Evolutionary conservation across 148 eudicot genomes (phyloP).

Genomic region (Heliamphora exappendiculata): DNA sequence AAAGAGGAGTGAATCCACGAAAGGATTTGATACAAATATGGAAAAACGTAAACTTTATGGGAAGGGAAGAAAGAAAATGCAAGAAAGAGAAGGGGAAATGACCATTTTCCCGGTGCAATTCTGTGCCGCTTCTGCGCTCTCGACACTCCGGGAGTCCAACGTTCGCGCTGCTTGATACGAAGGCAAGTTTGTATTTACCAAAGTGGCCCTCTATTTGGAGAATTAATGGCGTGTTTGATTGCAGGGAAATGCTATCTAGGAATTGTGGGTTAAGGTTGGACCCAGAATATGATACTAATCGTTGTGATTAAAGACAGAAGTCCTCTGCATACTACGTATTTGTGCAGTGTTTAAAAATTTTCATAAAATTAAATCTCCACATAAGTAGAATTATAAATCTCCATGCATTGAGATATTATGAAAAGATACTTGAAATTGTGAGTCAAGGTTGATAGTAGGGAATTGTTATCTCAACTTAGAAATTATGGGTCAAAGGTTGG

Average conservation of each 20-base stretch:
- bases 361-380: neutral
- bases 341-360: neutral
- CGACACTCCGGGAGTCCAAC: neutral
- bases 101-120: conserved; percentile 1
- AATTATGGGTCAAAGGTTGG: too few relatives aligned
- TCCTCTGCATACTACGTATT: too few relatives aligned
- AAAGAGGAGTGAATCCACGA: neutral
- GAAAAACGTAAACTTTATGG: neutral
- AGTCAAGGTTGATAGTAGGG: too few relatives aligned
- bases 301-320: too few relatives aligned
- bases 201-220: neutral
- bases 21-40: neutral
- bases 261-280: neutral
- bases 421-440: too few relatives aligned
- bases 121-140: neutral
- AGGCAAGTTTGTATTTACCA: neutral
- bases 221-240: neutral
- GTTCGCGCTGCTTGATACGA: neutral
- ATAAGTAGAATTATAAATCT: too few relatives aligned
- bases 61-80: neutral
- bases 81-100: neutral
- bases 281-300: too few relatives aligned
- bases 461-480: too few relatives aligned
- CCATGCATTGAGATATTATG: too few relatives aligned
- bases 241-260: neutral